Base-by-base conservation (phyloP, 805 yeast species). In the Candida quercuum region DNA sequence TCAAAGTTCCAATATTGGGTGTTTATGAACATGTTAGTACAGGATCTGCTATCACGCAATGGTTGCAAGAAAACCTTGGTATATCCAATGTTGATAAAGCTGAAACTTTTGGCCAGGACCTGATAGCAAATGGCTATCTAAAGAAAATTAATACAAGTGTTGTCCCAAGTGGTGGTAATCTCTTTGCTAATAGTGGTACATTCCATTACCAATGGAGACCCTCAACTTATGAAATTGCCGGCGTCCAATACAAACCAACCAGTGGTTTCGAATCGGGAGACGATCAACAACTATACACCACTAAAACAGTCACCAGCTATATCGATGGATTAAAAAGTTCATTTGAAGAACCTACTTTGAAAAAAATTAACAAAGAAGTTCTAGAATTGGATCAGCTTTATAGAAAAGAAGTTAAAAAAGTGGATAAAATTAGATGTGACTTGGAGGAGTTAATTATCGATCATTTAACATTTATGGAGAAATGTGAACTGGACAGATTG, bases 191-290 rank as follows among this genome's bases (percentile, higher is more conserved):
- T 57, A 77, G 87, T 16, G 75, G 87, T 3, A 81, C 78, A 38
- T 76, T 81, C 56, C 70, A 66, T 50, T 86, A 86, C 53, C 95
- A 86, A 59, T 87, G 95, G 95, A 80, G 77, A 43, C 78, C 78
- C 4, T 60, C 69, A 41, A 84, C 85, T 1, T 84, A 74, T 53
- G 76, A 72, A 43, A 63, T 74, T 32, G 77, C 79, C 3, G 68
- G 64, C 14, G 14, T 64, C 10, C 56, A 60, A 29, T 12, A 40
- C 22, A 36, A 36, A 14, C 37, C 28, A 31, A 28, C 35, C 17
- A 13, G 37, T 2, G 48, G 42, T 22, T 12, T 24, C 27, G n/a
- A 24, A 24, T 24, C 7, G 14, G 58, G 52, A 3, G 60, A 65
- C 19, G 62, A 57, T 38, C 52, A 55, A 38, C 30, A 51, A 5